Conservation (phyloP, 1,284 basidiomycete species). For the Marasmius fiardii region DNA sequence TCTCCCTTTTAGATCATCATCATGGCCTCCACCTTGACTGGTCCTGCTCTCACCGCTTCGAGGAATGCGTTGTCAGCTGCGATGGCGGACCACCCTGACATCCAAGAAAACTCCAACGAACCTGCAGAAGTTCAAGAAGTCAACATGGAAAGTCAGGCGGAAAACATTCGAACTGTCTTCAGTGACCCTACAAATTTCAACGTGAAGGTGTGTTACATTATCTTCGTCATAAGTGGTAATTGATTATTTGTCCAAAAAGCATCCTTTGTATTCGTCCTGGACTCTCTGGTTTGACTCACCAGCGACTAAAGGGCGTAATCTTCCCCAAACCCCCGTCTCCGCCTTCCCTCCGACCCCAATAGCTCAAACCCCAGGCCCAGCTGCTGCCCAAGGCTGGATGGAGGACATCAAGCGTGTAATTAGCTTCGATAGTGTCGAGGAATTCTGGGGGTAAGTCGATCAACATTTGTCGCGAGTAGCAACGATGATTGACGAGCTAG, state of each 20-base stretch:
- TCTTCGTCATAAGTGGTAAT: conserved; percentile 4
- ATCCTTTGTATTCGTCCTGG: conserved; percentile 92
- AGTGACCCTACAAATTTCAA: conserved; percentile 88
- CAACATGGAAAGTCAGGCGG: conserved; percentile 78
- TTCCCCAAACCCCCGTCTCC: conserved; percentile 81
- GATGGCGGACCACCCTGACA: conserved; percentile 51
- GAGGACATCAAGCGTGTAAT: conserved; percentile 96
- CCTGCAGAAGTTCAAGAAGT: conserved; percentile 78
- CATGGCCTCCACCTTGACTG: conserved; percentile 50
- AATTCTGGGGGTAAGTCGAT: conserved; percentile 87
- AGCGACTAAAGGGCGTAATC: conserved; percentile 80
- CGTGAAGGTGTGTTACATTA: conserved; percentile 65
- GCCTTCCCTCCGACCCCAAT: conserved; percentile 75
- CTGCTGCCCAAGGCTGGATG: conserved; percentile 89
- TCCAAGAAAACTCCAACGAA: conserved; percentile 45
- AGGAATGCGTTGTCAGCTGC: conserved; percentile 72
- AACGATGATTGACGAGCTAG: conserved; percentile 14
- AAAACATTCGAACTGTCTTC: conserved; percentile 85
- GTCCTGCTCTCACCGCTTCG: conserved; percentile 65
- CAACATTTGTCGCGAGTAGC: conserved; percentile 7
- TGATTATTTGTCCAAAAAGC: conserved; percentile 42
- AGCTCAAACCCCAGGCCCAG: conserved; percentile 61
- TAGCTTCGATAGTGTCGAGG: conserved; percentile 91
- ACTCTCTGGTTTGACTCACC: conserved; percentile 97
- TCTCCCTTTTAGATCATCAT: conserved; percentile 4